These are phyloP conservation scores for Penicillium canescens DNA, from an alignment of 495 filamentous ascomycete species.

Conservation along the genomic window DNA sequence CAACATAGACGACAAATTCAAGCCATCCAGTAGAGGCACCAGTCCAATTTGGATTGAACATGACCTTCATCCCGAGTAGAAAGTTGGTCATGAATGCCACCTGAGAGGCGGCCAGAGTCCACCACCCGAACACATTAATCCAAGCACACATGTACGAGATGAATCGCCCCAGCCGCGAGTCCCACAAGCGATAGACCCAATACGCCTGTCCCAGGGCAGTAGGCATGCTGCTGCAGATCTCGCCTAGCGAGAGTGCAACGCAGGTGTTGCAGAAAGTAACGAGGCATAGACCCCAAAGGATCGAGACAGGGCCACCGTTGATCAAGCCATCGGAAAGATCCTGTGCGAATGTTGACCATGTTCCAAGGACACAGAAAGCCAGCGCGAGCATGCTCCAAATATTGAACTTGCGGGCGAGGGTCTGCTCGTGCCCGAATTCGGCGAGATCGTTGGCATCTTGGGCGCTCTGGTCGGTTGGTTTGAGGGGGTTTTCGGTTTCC, in stretches of 20 bases:
- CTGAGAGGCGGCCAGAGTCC: constrained; percentile 46
- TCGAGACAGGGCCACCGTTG: constrained; percentile 44
- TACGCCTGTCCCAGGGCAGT: constrained; percentile 47
- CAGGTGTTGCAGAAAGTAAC: constrained; percentile 46
- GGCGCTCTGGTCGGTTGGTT: constrained; percentile 36
- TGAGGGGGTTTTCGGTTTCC: constrained; percentile 29
- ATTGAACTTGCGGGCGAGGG: constrained; percentile 46
- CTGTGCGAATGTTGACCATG: constrained; percentile 48
- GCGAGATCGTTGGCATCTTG: constrained; percentile 52
- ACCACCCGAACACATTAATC: constrained; percentile 53
- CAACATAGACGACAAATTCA: constrained; percentile 46
- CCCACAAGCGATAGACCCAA: constrained; percentile 44
- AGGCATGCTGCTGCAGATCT: constrained; percentile 49
- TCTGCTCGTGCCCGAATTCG: constrained; percentile 50
- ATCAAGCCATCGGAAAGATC: constrained; percentile 42
- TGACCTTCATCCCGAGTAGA: constrained; percentile 45
- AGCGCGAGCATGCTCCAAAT: constrained; percentile 48
- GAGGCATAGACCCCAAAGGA: constrained; percentile 48
- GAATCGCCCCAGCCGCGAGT: constrained; percentile 35
- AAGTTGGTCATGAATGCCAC: constrained; percentile 51
- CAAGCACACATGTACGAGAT: constrained; percentile 48
- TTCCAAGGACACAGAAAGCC: constrained; percentile 48
- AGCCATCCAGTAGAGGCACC: constrained; percentile 42
- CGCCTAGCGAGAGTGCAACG: constrained; percentile 45
- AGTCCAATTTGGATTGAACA: constrained; percentile 40